A percentile compares a stretch with the other conserved stretches of the same genome.
Conservation (phyloP, 2,329 filamentous ascomycete species). For the Verticillium dahliae region DNA sequence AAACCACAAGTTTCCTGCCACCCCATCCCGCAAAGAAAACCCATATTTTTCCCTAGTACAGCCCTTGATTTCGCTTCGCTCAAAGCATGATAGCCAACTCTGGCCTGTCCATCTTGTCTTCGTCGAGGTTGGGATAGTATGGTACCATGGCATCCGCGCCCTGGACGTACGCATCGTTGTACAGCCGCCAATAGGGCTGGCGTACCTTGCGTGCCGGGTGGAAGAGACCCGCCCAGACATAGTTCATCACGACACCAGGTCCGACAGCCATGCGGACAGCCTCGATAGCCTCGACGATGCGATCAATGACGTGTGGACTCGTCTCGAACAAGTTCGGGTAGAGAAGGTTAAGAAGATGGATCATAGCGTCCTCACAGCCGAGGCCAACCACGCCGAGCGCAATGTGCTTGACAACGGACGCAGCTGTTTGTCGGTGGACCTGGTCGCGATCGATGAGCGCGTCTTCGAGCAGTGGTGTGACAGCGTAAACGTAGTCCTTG, state of each 20-base stretch:
- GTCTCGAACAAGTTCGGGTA: conserved; percentile 98
- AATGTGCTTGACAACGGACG: conserved; percentile 95
- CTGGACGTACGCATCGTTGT: conserved; percentile 96
- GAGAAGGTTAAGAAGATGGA: conserved; percentile 91
- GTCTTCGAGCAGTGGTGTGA: conserved; percentile 91
- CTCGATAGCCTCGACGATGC: conserved; percentile 95
- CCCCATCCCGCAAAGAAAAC: background rate
- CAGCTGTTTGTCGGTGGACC: conserved; percentile 94
- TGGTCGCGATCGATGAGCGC: conserved; percentile 97
- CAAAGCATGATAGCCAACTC: conserved; percentile 81
- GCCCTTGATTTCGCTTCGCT: conserved; percentile 13
- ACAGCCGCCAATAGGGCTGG: conserved; percentile 90
- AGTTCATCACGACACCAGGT: conserved; percentile 90
- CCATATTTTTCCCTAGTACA: background rate
- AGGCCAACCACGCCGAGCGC: conserved; percentile 95
- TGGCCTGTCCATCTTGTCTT: conserved; percentile 69
- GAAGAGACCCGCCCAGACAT: conserved; percentile 96
- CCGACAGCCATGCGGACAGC: conserved; percentile 91
- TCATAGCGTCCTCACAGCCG: conserved; percentile 96
- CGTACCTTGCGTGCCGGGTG: conserved; percentile 94
- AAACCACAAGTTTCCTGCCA: background rate
- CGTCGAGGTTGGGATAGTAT: conserved; percentile 83
- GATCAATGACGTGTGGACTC: conserved; percentile 94
- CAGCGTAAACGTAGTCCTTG: conserved; percentile 98
- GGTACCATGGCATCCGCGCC: conserved; percentile 91